Evolutionary conservation across 441 rosid species (phyloP).

Genomic region (Corymbia calophylla): DNA sequence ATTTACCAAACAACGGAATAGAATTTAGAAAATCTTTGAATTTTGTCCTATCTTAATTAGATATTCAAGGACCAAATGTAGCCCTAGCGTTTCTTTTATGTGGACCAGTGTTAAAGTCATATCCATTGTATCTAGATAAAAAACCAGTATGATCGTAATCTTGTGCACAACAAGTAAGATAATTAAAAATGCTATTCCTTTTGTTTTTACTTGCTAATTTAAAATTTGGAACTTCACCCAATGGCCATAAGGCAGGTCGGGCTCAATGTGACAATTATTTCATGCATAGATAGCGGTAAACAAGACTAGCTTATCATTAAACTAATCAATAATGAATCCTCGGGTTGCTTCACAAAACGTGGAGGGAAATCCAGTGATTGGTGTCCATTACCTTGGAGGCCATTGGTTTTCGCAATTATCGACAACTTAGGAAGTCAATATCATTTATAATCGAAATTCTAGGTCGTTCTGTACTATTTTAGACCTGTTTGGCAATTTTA

Average conservation of each 20-base stretch:
- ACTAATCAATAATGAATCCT: not conserved
- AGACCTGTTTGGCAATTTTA: not conserved
- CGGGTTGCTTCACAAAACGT: not conserved
- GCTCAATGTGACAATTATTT: not conserved
- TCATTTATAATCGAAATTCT: not conserved
- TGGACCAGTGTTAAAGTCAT: not conserved
- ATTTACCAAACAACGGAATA: too few species aligned
- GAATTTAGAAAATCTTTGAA: too few species aligned
- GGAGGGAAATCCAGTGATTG: not conserved
- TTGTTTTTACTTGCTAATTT: not conserved
- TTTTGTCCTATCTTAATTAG: too few species aligned
- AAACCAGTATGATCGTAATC: not conserved
- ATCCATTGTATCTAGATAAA: not conserved
- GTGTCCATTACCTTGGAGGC: not conserved
- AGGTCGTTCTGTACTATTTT: not conserved
- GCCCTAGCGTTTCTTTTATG: not conserved
- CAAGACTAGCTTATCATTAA: not conserved
- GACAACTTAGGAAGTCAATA: not conserved
- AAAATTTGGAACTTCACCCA: not conserved
- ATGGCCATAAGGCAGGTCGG: not conserved
- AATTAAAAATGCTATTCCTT: not conserved
- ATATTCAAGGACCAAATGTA: too few species aligned
- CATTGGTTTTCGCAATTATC: not conserved
- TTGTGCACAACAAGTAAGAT: not conserved
- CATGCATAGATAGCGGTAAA: not conserved